Evolutionary conservation across 2,329 filamentous ascomycete genomes (phyloP), one percentile per base, ranked within the genome.

Genomic region (Aspergillus brunneoviolaceus): DNA sequence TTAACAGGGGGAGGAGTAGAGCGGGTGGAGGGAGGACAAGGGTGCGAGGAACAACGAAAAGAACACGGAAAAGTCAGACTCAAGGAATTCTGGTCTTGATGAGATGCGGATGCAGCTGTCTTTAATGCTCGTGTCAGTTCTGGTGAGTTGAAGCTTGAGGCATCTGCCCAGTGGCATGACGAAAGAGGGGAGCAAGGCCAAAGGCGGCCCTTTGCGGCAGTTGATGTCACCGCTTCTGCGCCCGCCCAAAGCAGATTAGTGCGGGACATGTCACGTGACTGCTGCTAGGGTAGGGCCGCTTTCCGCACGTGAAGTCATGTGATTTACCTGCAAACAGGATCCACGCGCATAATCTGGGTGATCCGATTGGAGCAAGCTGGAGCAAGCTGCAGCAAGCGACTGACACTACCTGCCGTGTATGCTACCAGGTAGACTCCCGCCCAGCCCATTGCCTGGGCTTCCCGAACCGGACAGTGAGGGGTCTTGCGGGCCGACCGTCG

Each of bases 161-260:
- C 21, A 42, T 35, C 35, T 33, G 12, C 25, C 25, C 35, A 31
- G 25, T 39, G 23, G 23, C 42, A 25, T 39, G 23, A 33, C 42
- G 53, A 10, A 27, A 45, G 16, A 19, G 16, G 39, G 39, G 39
- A 16, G 7, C 6, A 5, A 19, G 16, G 14, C 39, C 39, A 16
- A 45, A 45, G 39, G 39, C 39, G 39, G 39, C 39, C 48, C 7
- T 19, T 7, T 23, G 19, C n/a, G 23, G 56, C 49, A 49, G 52
- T 57, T 61, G 59, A 63, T 61, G 61, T 63, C 61, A 63, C 56
- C 50, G 58, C 52, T 49, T 57, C 57, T 59, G 14, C 4, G 2
- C 21, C 14, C 12, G 23, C 55, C 48, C 0, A 5, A 45, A 58
- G 5, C 0, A 50, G 57, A 11, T 49, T 61, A 61, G 59, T 33